Conservation (phyloP, 2,329 filamentous ascomycete genomes). For the Phialophora tarda region DNA sequence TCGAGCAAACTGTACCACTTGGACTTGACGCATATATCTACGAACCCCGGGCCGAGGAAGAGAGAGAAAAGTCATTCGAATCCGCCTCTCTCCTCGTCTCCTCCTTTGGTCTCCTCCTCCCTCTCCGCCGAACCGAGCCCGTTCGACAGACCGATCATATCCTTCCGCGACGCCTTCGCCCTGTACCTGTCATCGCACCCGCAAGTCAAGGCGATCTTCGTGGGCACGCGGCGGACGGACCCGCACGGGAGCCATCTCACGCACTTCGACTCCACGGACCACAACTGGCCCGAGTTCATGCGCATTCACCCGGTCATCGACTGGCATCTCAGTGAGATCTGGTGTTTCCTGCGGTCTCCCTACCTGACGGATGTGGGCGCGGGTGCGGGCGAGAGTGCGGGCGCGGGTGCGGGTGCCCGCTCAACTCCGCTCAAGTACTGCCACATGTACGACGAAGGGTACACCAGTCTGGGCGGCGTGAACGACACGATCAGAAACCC, state of each 20-base stretch:
- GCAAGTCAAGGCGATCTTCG: conserved; percentile 76
- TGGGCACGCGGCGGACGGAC: conserved; percentile 88
- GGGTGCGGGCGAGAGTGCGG: background rate
- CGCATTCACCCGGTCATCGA: conserved; percentile 94
- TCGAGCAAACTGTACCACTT: conserved; percentile 75
- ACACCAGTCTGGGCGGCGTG: conserved; percentile 89
- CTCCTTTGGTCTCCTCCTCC: background rate
- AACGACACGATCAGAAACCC: conserved; percentile 91
- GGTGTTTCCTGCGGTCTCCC: conserved; percentile 71
- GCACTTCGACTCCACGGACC: conserved; percentile 85
- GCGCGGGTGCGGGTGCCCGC: background rate
- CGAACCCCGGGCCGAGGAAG: conserved; percentile 55
- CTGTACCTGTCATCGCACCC: conserved; percentile 66
- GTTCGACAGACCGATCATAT: conserved; percentile 38
- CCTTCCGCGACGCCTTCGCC: conserved; percentile 79
- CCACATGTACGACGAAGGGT: conserved; percentile 82
- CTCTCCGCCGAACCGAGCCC: conserved; percentile 2
- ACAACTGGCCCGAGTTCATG: conserved; percentile 90
- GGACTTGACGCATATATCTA: conserved; percentile 72
- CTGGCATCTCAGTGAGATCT: conserved; percentile 96
- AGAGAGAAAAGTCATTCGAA: conserved; percentile 36
- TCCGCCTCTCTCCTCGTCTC: conserved; percentile 13
- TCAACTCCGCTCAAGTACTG: conserved; percentile 72
- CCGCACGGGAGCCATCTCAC: conserved; percentile 81
- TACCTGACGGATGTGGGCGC: conserved; percentile 62